A percentile compares a stretch with the other conserved stretches of the same genome.
These are phyloP conservation scores for Nicotiana tabacum DNA, from an alignment of 257 asterid genomes.

Conservation along the genomic window DNA sequence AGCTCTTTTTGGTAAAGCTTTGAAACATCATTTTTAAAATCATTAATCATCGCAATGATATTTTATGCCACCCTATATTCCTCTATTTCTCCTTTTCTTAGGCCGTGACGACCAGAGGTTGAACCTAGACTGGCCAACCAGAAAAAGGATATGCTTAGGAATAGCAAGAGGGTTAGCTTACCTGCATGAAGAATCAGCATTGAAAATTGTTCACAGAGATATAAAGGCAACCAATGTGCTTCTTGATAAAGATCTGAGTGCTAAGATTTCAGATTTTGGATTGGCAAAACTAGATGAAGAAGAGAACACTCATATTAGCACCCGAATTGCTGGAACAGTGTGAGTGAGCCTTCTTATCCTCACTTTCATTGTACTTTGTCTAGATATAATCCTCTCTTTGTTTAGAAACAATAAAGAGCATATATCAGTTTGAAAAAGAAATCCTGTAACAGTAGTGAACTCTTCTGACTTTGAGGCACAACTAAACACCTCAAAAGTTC, in stretches of 20 bases:
- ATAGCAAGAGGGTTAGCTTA: conserved; percentile 41
- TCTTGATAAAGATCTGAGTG: conserved; percentile 38
- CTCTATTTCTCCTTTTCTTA: neutral
- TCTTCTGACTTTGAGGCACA: neutral
- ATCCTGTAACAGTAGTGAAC: neutral
- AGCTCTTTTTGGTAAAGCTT: conserved; percentile 37
- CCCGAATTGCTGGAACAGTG: conserved; percentile 48
- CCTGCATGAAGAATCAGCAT: conserved; percentile 44
- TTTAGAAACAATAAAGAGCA: neutral
- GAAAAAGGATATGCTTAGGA: conserved; percentile 34
- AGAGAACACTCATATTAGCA: conserved; percentile 45
- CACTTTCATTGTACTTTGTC: neutral
- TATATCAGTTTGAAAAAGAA: neutral
- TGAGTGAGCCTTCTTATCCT: conserved; percentile 20
- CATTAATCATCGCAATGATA: neutral
- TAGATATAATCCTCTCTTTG: neutral
- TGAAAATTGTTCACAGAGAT: conserved; percentile 43
- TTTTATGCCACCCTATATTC: neutral
- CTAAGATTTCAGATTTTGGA: conserved; percentile 47
- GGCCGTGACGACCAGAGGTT: conserved; percentile 29
- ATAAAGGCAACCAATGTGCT: conserved; percentile 41
- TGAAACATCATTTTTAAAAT: neutral
- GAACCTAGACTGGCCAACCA: conserved; percentile 35
- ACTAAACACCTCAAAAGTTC: neutral
- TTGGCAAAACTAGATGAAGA: conserved; percentile 47